A percentile compares a stretch with the other conserved stretches of the same genome.
Evolutionary conservation across 805 yeast species (phyloP).

Genomic region (Ogataea minuta): DNA sequence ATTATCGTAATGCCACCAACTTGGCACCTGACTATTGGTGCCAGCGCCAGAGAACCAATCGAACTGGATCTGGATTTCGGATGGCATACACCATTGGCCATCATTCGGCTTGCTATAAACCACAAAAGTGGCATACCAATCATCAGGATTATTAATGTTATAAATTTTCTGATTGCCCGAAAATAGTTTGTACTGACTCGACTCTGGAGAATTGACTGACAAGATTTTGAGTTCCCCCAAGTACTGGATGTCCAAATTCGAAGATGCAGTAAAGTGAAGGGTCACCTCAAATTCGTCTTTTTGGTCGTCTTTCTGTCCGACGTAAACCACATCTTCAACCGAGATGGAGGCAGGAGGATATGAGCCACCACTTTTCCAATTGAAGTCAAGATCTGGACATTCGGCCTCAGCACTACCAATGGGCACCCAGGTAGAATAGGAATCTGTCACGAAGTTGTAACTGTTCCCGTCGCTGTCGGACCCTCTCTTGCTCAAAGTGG

Average conservation of each 20-base stretch:
- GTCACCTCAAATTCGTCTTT: conserved; percentile 16
- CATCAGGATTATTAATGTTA: conserved; percentile 25
- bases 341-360: conserved; percentile 21
- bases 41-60: conserved; percentile 32
- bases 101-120: conserved; percentile 22
- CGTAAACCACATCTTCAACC: conserved; percentile 12
- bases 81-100: conserved; percentile 25
- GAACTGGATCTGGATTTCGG: conserved; percentile 32
- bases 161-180: conserved; percentile 25
- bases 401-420: conserved; percentile 1
- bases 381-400: conserved; percentile 21
- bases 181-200: conserved; percentile 22
- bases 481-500: neutral
- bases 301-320: conserved; percentile 7
- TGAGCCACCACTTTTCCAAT: conserved; percentile 6
- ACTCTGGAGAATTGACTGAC: conserved; percentile 30
- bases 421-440: conserved; percentile 4
- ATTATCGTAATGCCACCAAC: conserved; percentile 13
- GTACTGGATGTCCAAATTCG: conserved; percentile 16
- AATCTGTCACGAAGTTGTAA: conserved; percentile 11
- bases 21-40: conserved; percentile 5
- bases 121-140: conserved; percentile 29
- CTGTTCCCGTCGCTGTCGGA: neutral
- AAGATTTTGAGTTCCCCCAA: conserved; percentile 30
- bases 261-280: conserved; percentile 16